Evolutionary conservation across 805 yeast genomes (phyloP), one percentile per base, ranked within the genome.

Genomic region (Vanderwaltozyma polyspora): DNA sequence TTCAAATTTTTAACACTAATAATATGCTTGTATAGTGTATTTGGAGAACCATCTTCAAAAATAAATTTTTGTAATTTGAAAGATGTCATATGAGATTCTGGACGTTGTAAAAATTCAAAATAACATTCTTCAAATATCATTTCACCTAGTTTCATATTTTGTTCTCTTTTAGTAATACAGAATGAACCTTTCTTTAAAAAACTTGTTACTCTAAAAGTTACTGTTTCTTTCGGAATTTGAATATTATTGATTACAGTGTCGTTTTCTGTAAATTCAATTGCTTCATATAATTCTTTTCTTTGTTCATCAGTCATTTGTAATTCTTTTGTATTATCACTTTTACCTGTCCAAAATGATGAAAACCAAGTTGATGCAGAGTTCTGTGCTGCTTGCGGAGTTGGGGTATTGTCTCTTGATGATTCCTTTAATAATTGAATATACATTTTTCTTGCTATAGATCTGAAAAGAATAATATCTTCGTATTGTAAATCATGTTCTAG

Each of bases 241-340:
- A 76, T 59, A 1, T 78, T 62, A 19, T 74, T 28, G 5, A 40
- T 14, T 6, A 34, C 33, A 17, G 63, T 63, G 32, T 70, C 64
- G 15, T 66, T 58, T 41, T 87, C 95, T 45, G 87, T 83, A 45
- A 78, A 87, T 42, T 87, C 99, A 43, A 91, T 87, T 0, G 96
- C 94, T 40, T 84, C 94, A 50, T 85, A 87, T 15, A 91, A 64
- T 39, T 93, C 98, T 50, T 84, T 70, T 42, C 83, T 69, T 50
- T 91, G 95, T 44, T 86, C 94, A 11, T 84, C 94, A 0, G 91
- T 74, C 54, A 91, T 70, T 6, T 65, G 63, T 19, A 76, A 52
- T 7, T 62, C 53, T 3, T 65, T 63, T 6, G 60, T 59, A 3
- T 52, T 48, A 3, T 50, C 39, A 1, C 49, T 30, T 13, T 42